phyloP scores from a whole-genome alignment of 768 basidiomycete species.

The Collybiopsis luxurians region DNA sequence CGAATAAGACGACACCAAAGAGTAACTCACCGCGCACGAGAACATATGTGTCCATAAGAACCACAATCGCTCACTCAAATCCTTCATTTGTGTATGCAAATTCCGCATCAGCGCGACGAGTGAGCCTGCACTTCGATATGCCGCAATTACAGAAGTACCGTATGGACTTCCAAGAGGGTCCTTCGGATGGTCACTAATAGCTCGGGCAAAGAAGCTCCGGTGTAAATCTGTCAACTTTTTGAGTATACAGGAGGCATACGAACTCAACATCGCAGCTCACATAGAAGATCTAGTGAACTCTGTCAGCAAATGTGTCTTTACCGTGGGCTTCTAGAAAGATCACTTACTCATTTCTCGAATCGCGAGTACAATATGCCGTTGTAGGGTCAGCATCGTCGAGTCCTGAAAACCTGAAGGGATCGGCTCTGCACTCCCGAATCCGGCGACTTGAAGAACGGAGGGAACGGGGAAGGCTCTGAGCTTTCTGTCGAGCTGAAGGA shows the following conservation, averaged over 20 bases:
- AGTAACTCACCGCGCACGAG: conserved; percentile 65
- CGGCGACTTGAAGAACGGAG: conserved; percentile 61
- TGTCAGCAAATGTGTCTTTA: not conserved
- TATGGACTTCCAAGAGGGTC: conserved; percentile 73
- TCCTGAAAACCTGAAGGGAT: conserved; percentile 44
- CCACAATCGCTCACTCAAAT: conserved; percentile 65
- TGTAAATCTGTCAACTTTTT: conserved; percentile 40
- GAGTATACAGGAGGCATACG: not conserved
- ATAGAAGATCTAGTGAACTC: conserved; percentile 51
- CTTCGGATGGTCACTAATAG: conserved; percentile 70
- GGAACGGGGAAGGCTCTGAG: conserved; percentile 68
- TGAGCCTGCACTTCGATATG: conserved; percentile 70
- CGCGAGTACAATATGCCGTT: conserved; percentile 66
- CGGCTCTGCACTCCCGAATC: conserved; percentile 56
- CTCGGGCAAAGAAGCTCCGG: conserved; percentile 71
- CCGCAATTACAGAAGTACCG: conserved; percentile 71
- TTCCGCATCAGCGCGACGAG: conserved; percentile 71
- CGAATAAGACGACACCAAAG: too few relatives aligned
- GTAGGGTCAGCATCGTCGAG: conserved; percentile 52
- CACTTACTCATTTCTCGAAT: conserved; percentile 68
- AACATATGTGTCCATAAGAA: conserved; percentile 46
- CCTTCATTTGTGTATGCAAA: conserved; percentile 60
- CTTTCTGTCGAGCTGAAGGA: conserved; percentile 66
- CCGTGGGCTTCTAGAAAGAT: not conserved
- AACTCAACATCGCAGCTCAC: not conserved